These are phyloP conservation scores for Ochromonas danica DNA, from an alignment of 108 stramenopile genomes.

Conservation along the genomic window DNA sequence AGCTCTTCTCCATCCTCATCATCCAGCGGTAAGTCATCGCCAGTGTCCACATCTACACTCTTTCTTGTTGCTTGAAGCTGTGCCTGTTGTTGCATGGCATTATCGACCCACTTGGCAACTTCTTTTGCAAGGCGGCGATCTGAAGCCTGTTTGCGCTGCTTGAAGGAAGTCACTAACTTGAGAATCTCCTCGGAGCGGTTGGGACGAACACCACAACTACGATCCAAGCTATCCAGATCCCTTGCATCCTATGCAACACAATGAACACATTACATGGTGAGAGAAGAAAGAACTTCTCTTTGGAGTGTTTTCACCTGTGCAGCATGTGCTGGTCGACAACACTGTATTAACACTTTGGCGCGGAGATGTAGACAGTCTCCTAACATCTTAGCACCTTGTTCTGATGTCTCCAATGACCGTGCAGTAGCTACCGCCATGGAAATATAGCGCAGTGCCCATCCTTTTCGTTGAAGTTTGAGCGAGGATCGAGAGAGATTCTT, in stretches of 20 bases:
- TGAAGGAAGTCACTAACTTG: background rate
- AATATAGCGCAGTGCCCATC: background rate
- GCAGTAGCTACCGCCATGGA: background rate
- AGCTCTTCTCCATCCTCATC: no score
- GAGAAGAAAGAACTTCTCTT: background rate
- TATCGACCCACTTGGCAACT: background rate
- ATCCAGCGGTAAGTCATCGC: no score
- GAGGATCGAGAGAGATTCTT: background rate
- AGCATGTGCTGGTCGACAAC: background rate
- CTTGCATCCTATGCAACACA: background rate
- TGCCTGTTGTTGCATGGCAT: no score
- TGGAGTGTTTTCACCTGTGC: background rate
- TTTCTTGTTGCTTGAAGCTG: no score
- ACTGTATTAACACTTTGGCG: background rate
- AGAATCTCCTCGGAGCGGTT: background rate
- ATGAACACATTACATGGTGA: background rate
- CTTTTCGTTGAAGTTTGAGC: background rate
- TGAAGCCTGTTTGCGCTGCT: background rate
- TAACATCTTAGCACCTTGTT: background rate
- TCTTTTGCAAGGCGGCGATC: background rate
- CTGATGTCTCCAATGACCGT: background rate
- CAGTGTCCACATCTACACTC: no score
- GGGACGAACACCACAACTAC: background rate
- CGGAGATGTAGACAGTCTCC: background rate
- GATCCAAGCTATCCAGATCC: background rate